Evolutionary conservation across 345 rosid species (phyloP).

Genomic region (Bruguiera sexangula): DNA sequence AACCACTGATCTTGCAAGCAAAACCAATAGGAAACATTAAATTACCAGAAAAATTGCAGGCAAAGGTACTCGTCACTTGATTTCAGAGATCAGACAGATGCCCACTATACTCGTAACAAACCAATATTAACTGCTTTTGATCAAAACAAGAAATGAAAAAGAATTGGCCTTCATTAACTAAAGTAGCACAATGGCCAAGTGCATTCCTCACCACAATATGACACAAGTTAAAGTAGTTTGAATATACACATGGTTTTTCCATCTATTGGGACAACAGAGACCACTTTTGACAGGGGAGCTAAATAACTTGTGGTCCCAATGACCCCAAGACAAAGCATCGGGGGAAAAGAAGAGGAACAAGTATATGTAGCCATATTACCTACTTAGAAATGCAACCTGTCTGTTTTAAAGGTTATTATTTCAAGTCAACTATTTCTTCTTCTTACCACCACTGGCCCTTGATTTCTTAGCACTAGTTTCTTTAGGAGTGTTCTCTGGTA

Average conservation of each 20-base stretch:
- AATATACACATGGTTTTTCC: too few species aligned
- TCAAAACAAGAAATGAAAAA: not conserved
- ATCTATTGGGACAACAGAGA: too few species aligned
- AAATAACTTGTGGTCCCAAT: too few species aligned
- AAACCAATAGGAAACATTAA: not conserved
- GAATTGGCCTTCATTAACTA: not conserved
- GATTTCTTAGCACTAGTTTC: constrained; percentile 53
- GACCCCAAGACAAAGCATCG: too few species aligned
- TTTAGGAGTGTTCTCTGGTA: constrained; percentile 36
- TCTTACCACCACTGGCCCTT: constrained; percentile 63
- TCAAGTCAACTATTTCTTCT: constrained; percentile 43
- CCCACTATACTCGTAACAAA: not conserved
- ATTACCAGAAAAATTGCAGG: not conserved
- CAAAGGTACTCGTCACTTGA: not conserved
- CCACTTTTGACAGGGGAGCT: too few species aligned
- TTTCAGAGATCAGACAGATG: not conserved
- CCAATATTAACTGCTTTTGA: not conserved
- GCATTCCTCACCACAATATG: too few species aligned
- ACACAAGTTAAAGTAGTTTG: too few species aligned
- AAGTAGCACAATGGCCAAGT: too few species aligned
- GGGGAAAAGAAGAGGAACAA: too few species aligned
- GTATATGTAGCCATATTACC: too few species aligned
- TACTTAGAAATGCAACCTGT: not conserved
- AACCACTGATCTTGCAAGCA: not conserved
- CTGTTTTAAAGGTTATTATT: not conserved